Evolutionary conservation across 257 asterid species (phyloP), one percentile per base, ranked within the genome.

Genomic region (Misopates orontium): DNA sequence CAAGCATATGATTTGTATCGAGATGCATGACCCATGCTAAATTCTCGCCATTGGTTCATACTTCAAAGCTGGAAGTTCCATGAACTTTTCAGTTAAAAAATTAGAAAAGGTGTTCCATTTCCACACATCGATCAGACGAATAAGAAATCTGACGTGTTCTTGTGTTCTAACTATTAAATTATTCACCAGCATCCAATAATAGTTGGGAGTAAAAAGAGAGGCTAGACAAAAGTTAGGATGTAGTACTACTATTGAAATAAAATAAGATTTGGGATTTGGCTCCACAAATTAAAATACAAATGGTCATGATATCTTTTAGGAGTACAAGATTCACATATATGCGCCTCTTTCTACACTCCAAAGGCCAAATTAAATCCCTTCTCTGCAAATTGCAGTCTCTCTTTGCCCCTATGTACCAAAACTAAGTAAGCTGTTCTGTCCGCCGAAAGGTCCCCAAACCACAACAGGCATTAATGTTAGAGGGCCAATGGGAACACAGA

Each of bases 391-490:
- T 48, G 68, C 10, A 1, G 19, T 40, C n/a, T 17, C 22, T 41
- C 25, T 25, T 16, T 28, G 23, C 15, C 56, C 62, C 49, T 20
- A 64, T 3, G n/a, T n/a, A n/a, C 49, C 31, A 56, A 63, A 71
- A 59, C 67, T 72, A 62, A 77, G 72, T 72, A 62, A 77, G 72
- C 71, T 74, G 78, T 72, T 80, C 18, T 79, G 80, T 70, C 74
- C 68, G 79, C 82, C 86, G 74, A 78, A 80, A 77, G 86, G 84
- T 80, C 82, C 79, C 67, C 75, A 47, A 40, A 49, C 19, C 48
- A 41, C 66, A 58, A 19, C 60, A 16, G 24, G 36, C 50, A 70
- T 55, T 66, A 50, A 73, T 36, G 32, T 22, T 66, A 56, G 73
- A 60, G 48, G 45, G 62, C 77, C 60, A 55, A 22, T 40, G 13